phyloP scores from a whole-genome alignment of 2,329 filamentous ascomycete genomes.

The Cryphonectria japonica region DNA sequence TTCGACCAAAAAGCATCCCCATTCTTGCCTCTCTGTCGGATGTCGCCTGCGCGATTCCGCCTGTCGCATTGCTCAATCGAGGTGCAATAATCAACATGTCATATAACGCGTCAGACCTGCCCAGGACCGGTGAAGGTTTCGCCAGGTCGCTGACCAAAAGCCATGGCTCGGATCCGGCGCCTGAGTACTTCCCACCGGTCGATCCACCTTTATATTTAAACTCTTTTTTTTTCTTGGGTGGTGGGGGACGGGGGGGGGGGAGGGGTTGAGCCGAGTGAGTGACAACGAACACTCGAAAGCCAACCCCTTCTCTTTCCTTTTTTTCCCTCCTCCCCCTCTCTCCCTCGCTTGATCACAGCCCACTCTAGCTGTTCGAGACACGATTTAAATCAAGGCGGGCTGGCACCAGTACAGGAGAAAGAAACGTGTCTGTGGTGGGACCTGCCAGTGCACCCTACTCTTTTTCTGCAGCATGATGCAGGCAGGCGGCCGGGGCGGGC shows the following conservation, averaged over 20 bases:
- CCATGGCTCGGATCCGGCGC: background rate
- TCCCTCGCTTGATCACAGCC: background rate
- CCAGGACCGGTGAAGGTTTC: conserved; percentile 16
- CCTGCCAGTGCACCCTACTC: background rate
- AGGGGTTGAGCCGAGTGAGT: too few relatives aligned
- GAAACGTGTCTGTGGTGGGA: background rate
- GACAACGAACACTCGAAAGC: background rate
- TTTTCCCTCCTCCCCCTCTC: background rate
- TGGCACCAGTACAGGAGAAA: background rate
- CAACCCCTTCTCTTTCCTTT: background rate
- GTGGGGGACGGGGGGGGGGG: too few relatives aligned
- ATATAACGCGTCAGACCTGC: conserved; percentile 11
- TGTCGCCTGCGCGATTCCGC: background rate
- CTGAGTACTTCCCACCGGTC: background rate
- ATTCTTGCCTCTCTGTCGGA: background rate
- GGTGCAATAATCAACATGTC: conserved; percentile 3
- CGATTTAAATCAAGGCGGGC: background rate
- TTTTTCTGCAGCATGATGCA: background rate
- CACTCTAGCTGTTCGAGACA: background rate
- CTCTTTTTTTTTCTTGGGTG: background rate
- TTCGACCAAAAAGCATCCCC: background rate
- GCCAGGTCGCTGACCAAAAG: background rate
- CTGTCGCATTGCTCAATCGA: background rate
- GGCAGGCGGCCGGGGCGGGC: too few relatives aligned
- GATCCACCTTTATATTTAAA: background rate